phyloP scores from a whole-genome alignment of 805 yeast genomes.

The Hanseniaspora occidentalis region DNA sequence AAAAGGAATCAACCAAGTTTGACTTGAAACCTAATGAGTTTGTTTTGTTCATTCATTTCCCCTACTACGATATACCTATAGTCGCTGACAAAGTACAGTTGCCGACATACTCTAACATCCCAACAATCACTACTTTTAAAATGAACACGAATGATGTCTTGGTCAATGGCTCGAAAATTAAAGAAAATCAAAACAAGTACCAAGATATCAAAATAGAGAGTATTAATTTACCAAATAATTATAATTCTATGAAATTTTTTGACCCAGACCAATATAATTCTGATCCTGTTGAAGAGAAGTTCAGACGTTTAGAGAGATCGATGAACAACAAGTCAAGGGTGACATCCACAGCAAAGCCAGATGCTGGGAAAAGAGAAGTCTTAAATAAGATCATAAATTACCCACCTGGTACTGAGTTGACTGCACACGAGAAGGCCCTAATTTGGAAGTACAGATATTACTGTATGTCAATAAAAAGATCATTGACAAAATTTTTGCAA shows the following conservation, averaged over 20 bases:
- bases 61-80: conserved; percentile 59
- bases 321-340: conserved; percentile 55
- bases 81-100: conserved; percentile 46
- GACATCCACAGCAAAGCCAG: conserved; percentile 81
- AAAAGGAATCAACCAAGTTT: not conserved
- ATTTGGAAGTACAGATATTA: conserved; percentile 88
- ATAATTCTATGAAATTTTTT: conserved; percentile 29
- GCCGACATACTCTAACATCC: conserved; percentile 20
- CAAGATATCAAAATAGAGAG: conserved; percentile 20
- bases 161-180: conserved; percentile 21
- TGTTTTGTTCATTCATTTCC: conserved; percentile 39
- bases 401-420: conserved; percentile 73
- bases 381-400: conserved; percentile 54
- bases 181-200: conserved; percentile 18
- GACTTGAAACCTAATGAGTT: conserved; percentile 5
- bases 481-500: conserved; percentile 71
- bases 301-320: conserved; percentile 71
- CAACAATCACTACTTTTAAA: conserved; percentile 34
- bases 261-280: conserved; percentile 58
- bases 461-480: conserved; percentile 51
- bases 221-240: not conserved
- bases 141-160: conserved; percentile 21
- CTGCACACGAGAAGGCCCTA: conserved; percentile 72
- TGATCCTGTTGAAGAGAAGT: conserved; percentile 84
- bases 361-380: conserved; percentile 68